Evolutionary conservation across 192 early-diverging fungal genomes (phyloP).

Genomic region (Coemansia sp.): DNA sequence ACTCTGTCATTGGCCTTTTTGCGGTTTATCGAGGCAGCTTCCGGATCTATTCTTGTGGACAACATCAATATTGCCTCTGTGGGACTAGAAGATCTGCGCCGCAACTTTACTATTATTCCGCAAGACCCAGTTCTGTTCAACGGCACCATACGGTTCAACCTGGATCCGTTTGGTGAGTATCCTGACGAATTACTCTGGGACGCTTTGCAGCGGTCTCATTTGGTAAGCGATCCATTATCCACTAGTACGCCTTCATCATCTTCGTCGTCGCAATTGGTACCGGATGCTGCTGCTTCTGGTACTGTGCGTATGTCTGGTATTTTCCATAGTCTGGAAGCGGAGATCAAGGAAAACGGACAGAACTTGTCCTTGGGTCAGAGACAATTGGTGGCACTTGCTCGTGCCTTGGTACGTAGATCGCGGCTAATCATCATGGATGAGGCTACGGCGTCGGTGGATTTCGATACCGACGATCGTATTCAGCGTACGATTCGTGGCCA

Average conservation of each 20-base stretch:
- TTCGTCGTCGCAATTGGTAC: not conserved
- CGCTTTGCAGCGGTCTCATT: conserved; percentile 71
- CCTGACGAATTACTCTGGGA: conserved; percentile 77
- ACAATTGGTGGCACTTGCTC: conserved; percentile 74
- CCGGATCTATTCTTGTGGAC: conserved; percentile 72
- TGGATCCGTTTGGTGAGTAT: conserved; percentile 86
- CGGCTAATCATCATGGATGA: conserved; percentile 82
- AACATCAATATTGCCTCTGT: conserved; percentile 71
- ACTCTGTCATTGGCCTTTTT: conserved; percentile 73
- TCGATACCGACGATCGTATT: conserved; percentile 82
- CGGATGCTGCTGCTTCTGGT: not conserved
- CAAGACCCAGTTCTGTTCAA: conserved; percentile 86
- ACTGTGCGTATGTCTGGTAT: conserved; percentile 22
- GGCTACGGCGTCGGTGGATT: conserved; percentile 88
- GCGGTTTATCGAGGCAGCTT: conserved; percentile 71
- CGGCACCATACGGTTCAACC: conserved; percentile 80
- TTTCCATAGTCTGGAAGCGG: conserved; percentile 59
- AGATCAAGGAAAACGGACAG: conserved; percentile 79
- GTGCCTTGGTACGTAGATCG: conserved; percentile 71
- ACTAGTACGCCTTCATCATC: not conserved
- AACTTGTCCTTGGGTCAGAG: conserved; percentile 82
- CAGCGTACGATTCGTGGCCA: conserved; percentile 83
- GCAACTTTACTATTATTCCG: conserved; percentile 82
- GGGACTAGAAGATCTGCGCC: conserved; percentile 77
- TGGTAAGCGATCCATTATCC: conserved; percentile 46